A percentile compares a stretch with the other conserved stretches of the same genome.
Evolutionary conservation across 2,329 filamentous ascomycete genomes (phyloP).

Genomic region (Acephala macrosclerotiorum): DNA sequence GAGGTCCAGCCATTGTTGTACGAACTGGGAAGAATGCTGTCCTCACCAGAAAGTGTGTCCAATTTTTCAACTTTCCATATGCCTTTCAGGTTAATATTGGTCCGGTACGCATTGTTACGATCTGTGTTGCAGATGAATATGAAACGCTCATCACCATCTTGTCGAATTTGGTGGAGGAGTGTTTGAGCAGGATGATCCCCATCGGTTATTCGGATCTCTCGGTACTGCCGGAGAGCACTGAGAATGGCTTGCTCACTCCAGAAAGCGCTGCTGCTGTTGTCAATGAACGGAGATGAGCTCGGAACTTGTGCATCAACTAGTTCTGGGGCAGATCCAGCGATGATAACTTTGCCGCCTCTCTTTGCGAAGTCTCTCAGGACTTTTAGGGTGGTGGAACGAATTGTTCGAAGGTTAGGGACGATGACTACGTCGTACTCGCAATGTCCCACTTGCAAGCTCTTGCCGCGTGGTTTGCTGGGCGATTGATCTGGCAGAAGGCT

Average conservation of each 20-base stretch:
- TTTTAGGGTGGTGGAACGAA: slow-evolving; percentile 42
- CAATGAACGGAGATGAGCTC: slow-evolving; percentile 20
- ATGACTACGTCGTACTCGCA: slow-evolving; percentile 45
- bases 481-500: slow-evolving; percentile 40
- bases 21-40: slow-evolving; percentile 15
- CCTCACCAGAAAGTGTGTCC: slow-evolving; percentile 41
- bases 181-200: slow-evolving; percentile 24
- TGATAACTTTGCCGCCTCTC: slow-evolving; percentile 37
- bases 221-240: slow-evolving; percentile 32
- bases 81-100: slow-evolving; percentile 38
- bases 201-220: slow-evolving; percentile 37
- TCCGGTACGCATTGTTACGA: slow-evolving; percentile 31
- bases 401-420: slow-evolving; percentile 43
- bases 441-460: slow-evolving; percentile 38
- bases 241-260: slow-evolving; percentile 37
- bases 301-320: slow-evolving; percentile 37
- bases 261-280: slow-evolving; percentile 28
- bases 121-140: slow-evolving; percentile 45
- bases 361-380: slow-evolving; percentile 38
- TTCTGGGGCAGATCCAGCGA: slow-evolving; percentile 36
- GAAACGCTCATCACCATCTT: slow-evolving; percentile 41
- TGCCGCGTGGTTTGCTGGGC: slow-evolving; percentile 11
- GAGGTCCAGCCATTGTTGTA: slow-evolving; percentile 35
- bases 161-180: slow-evolving; percentile 43
- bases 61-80: slow-evolving; percentile 40